These are phyloP conservation scores for Colletotrichum chrysophilum DNA, from an alignment of 2,329 filamentous ascomycete species.

Conservation along the genomic window DNA sequence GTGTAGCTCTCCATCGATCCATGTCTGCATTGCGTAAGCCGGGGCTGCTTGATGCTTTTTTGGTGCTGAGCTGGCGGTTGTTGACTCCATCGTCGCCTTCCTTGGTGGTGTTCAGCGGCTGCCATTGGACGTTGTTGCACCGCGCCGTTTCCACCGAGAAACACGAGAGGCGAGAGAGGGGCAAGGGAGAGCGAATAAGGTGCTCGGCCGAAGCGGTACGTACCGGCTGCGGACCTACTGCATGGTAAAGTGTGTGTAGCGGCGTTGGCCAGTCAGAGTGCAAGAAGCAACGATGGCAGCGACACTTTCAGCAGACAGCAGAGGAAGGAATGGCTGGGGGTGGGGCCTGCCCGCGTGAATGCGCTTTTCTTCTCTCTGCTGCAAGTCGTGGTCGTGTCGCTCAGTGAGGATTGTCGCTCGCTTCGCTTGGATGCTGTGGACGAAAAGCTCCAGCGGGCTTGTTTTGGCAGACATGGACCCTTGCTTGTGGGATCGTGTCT, in stretches of 20 bases:
- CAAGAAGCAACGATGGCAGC: not conserved
- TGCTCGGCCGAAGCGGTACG: not conserved
- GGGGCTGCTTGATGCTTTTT: not conserved
- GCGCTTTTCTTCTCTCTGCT: not conserved
- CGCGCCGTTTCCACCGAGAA: not conserved
- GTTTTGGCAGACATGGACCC: constrained; percentile 9
- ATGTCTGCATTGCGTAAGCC: not conserved
- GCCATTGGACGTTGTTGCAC: not conserved
- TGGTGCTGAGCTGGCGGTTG: constrained; percentile 11
- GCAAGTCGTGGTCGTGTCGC: not conserved
- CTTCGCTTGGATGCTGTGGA: not conserved
- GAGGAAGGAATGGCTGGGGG: constrained; percentile 5
- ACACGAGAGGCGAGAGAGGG: not conserved
- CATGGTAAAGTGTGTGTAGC: not conserved
- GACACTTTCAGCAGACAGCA: not conserved
- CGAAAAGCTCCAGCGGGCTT: not conserved
- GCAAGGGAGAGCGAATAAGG: not conserved
- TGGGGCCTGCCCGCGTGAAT: not conserved
- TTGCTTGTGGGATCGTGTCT: constrained; percentile 16
- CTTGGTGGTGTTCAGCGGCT: not conserved
- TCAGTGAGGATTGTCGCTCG: not conserved
- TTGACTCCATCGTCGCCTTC: not conserved
- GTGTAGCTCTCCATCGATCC: not conserved
- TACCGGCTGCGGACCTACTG: not conserved
- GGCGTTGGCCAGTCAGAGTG: constrained; percentile 4